A percentile compares a stretch with the other conserved stretches of the same genome.
phyloP scores from a whole-genome alignment of 495 filamentous ascomycete genomes.

The Tuber microsphaerosporum region DNA sequence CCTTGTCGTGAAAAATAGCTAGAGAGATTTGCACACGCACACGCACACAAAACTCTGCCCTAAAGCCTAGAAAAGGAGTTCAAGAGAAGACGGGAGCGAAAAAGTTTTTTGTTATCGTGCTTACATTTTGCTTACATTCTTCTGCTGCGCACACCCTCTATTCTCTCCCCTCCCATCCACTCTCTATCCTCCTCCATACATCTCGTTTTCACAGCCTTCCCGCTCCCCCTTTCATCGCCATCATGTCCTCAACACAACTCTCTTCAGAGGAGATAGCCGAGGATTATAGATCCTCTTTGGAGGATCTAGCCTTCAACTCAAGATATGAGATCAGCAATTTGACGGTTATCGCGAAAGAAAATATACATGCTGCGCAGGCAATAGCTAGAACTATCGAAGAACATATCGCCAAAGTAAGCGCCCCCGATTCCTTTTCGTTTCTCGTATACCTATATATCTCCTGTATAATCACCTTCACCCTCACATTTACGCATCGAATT shows the following conservation, averaged over 20 bases:
- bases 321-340: slow-evolving; percentile 89
- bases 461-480: not conserved
- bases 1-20: not conserved
- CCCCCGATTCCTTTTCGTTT: slow-evolving; percentile 29
- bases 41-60: slow-evolving; percentile 1
- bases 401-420: slow-evolving; percentile 84
- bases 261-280: slow-evolving; percentile 80
- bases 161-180: not conserved
- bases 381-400: slow-evolving; percentile 83
- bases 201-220: not conserved
- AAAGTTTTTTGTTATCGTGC: not conserved
- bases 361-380: slow-evolving; percentile 83
- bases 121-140: not conserved
- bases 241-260: slow-evolving; percentile 35
- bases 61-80: slow-evolving; percentile 4
- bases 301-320: slow-evolving; percentile 82
- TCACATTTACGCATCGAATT: slow-evolving; percentile 1
- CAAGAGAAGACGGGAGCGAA: not conserved
- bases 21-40: slow-evolving; percentile 1
- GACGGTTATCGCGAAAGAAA: slow-evolving; percentile 92
- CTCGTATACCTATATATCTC: not conserved
- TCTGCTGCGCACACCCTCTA: not conserved
- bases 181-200: not conserved
- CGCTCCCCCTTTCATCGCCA: slow-evolving; percentile 3
- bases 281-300: slow-evolving; percentile 87